phyloP scores from a whole-genome alignment of 345 rosid species.

The Lagerstroemia speciosa region DNA sequence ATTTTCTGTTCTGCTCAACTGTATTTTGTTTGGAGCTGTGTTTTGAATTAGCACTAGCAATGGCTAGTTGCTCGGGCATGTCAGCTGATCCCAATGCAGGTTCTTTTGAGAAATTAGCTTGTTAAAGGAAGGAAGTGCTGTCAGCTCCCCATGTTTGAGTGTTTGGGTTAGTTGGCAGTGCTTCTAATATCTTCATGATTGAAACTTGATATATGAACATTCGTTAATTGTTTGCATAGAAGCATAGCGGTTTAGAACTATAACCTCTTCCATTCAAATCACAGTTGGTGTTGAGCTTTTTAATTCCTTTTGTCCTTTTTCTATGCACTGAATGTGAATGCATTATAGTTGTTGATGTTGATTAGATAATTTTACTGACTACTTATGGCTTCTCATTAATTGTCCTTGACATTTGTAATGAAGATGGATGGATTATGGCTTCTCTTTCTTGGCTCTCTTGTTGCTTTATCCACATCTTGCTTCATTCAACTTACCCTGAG shows the following conservation, averaged over 20 bases:
- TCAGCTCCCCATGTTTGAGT: not conserved
- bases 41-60: not conserved
- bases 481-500: not conserved
- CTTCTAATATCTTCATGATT: too few relatives aligned
- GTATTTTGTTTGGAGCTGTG: not conserved
- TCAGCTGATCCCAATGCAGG: too few relatives aligned
- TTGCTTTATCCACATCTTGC: constrained; percentile 6
- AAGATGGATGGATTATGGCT: constrained; percentile 2
- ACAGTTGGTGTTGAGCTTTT: not conserved
- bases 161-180: not conserved
- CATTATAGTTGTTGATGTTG: not conserved
- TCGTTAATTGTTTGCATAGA: too few relatives aligned
- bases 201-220: too few relatives aligned
- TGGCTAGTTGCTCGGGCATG: too few relatives aligned
- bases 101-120: too few relatives aligned
- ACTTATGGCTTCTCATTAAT: too few relatives aligned
- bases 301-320: not conserved
- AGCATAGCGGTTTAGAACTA: not conserved
- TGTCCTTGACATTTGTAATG: not conserved
- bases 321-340: not conserved
- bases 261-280: not conserved
- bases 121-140: not conserved
- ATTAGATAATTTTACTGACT: not conserved
- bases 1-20: not conserved
- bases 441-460: constrained; percentile 8